These are phyloP conservation scores for Medicago arabica DNA, from an alignment of 306 rosid species.

Conservation along the genomic window DNA sequence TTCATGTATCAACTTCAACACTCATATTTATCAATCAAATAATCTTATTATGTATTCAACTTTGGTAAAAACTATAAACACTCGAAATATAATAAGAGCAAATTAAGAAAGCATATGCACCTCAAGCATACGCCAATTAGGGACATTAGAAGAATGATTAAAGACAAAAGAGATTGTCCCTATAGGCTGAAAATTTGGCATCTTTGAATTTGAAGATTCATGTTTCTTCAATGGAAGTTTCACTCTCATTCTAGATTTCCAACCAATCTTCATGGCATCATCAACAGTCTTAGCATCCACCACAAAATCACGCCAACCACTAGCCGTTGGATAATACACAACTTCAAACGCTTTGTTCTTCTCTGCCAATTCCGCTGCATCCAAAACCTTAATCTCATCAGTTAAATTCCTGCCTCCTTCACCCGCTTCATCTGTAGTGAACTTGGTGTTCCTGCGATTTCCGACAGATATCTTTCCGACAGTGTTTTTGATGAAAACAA, in stretches of 20 bases:
- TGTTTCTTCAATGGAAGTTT: slow-evolving; percentile 23
- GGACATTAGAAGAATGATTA: neutral
- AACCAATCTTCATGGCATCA: slow-evolving; percentile 42
- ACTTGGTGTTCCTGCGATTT: too few species aligned
- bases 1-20: neutral
- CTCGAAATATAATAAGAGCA: too few species aligned
- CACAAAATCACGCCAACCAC: slow-evolving; percentile 65
- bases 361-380: slow-evolving; percentile 64
- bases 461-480: too few species aligned
- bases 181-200: neutral
- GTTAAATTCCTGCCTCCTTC: slow-evolving; percentile 44
- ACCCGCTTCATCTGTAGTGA: too few species aligned
- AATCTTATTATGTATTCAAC: too few species aligned
- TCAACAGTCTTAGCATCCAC: slow-evolving; percentile 66
- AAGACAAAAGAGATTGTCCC: neutral
- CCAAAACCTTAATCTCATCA: slow-evolving; percentile 40
- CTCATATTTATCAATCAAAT: too few species aligned
- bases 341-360: slow-evolving; percentile 61
- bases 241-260: slow-evolving; percentile 65
- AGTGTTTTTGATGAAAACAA: too few species aligned
- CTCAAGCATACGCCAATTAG: neutral
- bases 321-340: slow-evolving; percentile 64
- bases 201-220: neutral
- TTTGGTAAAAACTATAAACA: too few species aligned
- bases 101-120: neutral